Evolutionary conservation across 805 yeast genomes (phyloP).

Genomic region (Spencermartinsiella europaea): DNA sequence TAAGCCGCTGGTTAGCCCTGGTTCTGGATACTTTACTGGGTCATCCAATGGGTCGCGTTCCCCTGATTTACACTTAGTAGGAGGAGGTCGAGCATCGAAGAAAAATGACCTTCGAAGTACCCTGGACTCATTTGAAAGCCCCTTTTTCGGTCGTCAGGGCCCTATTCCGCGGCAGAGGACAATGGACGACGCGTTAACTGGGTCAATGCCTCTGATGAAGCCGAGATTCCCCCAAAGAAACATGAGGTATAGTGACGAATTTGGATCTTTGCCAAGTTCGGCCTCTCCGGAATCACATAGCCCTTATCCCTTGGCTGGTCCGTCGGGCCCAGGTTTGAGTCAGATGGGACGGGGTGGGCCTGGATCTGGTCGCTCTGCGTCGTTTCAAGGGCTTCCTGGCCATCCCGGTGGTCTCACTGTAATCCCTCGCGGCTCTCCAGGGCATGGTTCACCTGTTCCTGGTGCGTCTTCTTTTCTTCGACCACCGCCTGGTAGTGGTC

Average conservation of each 20-base stretch:
- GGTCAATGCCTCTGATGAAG: neutral
- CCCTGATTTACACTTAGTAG: neutral
- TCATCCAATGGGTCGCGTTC: neutral
- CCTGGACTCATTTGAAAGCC: constrained; percentile 16
- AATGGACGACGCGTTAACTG: neutral
- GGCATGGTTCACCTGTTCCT: neutral
- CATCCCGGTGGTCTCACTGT: neutral
- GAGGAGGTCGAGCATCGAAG: neutral
- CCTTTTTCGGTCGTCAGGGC: constrained; percentile 15
- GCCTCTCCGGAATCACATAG: neutral
- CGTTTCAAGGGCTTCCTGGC: neutral
- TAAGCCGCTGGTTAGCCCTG: neutral
- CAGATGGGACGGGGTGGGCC: neutral
- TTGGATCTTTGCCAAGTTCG: neutral
- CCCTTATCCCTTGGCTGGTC: neutral
- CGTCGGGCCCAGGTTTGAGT: neutral
- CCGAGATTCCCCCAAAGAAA: neutral
- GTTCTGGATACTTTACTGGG: neutral
- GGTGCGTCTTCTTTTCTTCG: neutral
- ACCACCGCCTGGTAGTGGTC: neutral
- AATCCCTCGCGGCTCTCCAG: neutral
- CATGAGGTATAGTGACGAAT: neutral
- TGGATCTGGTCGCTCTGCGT: neutral
- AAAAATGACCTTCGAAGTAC: constrained; percentile 12
- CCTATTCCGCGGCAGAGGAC: neutral